These are phyloP conservation scores for Solanum chiquidenum DNA, from an alignment of 257 asterid species.

Conservation along the genomic window DNA sequence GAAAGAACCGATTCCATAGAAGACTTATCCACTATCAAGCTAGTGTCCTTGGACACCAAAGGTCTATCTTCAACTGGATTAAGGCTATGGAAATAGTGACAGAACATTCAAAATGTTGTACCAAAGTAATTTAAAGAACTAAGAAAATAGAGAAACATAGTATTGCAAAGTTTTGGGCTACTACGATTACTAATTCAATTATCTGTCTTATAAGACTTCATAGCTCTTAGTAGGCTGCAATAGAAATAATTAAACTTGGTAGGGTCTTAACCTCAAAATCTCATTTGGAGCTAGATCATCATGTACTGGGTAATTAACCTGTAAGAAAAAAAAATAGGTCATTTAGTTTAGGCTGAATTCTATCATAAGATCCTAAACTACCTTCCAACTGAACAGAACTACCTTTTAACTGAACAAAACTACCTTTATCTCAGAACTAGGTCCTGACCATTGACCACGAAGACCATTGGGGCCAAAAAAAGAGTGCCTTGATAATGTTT, in stretches of 20 bases:
- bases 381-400: not conserved
- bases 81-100: slow-evolving; percentile 46
- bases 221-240: not conserved
- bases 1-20: slow-evolving; percentile 73
- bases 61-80: slow-evolving; percentile 39
- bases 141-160: not conserved
- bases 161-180: not conserved
- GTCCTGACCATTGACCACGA: slow-evolving; percentile 72
- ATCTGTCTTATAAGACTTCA: not conserved
- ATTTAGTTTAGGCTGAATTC: not conserved
- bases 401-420: not conserved
- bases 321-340: slow-evolving; percentile 7
- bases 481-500: slow-evolving; percentile 86
- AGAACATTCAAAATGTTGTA: slow-evolving; percentile 18
- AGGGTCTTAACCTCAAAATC: slow-evolving; percentile 48
- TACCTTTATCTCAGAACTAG: slow-evolving; percentile 70
- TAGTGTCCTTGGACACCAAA: slow-evolving; percentile 20
- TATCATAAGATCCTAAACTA: not conserved
- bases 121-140: not conserved
- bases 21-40: slow-evolving; percentile 33
- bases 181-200: not conserved
- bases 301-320: slow-evolving; percentile 83
- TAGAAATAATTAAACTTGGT: not conserved
- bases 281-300: slow-evolving; percentile 44
- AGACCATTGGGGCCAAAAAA: slow-evolving; percentile 85